Evolutionary conservation across 768 basidiomycete species (phyloP).

Genomic region (Mycena rosella): DNA sequence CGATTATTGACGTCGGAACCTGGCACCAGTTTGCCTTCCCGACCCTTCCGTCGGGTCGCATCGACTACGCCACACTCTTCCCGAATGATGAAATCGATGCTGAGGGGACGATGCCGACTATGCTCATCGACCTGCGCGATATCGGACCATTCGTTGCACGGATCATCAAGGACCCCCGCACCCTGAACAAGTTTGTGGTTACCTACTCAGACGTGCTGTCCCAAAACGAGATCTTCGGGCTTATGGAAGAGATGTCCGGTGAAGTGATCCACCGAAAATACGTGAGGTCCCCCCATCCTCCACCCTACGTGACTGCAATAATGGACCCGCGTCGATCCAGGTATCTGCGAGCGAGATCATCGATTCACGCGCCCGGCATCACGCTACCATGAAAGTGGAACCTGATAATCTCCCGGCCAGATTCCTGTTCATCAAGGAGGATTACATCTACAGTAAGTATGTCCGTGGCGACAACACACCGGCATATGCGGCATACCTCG

Average conservation of each 20-base stretch:
- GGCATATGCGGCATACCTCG: constrained; percentile 37
- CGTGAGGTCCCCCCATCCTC: constrained; percentile 1
- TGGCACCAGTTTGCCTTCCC: constrained; percentile 44
- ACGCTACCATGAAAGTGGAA: too few relatives aligned
- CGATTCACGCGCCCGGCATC: too few relatives aligned
- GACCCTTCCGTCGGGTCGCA: constrained; percentile 28
- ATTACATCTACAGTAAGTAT: constrained; percentile 43
- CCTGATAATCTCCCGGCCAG: neutral
- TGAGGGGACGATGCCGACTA: constrained; percentile 35
- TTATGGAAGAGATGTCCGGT: constrained; percentile 41
- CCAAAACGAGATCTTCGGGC: constrained; percentile 32
- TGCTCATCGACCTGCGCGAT: constrained; percentile 41
- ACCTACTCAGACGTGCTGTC: constrained; percentile 44
- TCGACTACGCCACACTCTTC: constrained; percentile 19
- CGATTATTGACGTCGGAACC: constrained; percentile 49
- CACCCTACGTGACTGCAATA: neutral
- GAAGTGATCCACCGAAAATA: constrained; percentile 35
- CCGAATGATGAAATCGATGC: constrained; percentile 35
- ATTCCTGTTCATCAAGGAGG: neutral
- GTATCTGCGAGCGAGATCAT: too few relatives aligned
- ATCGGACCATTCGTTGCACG: constrained; percentile 46
- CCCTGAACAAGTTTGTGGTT: constrained; percentile 46
- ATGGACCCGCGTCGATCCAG: too few relatives aligned
- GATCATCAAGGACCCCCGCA: constrained; percentile 47
- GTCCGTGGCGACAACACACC: constrained; percentile 48